phyloP scores from a whole-genome alignment of 2,329 filamentous ascomycete genomes.

The Pestalotiopsis sp. region DNA sequence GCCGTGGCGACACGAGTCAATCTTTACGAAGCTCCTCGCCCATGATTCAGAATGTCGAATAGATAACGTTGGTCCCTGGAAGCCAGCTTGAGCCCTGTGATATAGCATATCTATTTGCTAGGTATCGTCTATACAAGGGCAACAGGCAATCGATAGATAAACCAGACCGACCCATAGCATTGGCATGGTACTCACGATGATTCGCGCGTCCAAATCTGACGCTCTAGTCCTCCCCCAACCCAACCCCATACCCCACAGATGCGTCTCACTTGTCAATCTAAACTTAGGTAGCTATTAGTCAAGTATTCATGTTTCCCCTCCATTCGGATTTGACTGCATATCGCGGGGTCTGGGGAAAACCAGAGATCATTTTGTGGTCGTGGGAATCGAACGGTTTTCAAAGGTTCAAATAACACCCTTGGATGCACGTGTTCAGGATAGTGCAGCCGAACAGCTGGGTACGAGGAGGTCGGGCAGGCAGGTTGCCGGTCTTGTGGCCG shows the following conservation, averaged over 20 bases:
- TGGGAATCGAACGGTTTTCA: background rate
- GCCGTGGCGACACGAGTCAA: background rate
- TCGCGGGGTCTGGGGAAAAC: background rate
- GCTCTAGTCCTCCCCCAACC: background rate
- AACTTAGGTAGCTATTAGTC: background rate
- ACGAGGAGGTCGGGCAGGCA: background rate
- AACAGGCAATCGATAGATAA: too few species aligned
- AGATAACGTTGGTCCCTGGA: background rate
- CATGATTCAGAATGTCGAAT: background rate
- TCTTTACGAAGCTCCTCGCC: background rate
- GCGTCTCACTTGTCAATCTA: conserved; percentile 1
- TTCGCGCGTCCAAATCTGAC: background rate
- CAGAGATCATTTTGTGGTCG: background rate
- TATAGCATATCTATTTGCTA: background rate
- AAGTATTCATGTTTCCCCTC: background rate
- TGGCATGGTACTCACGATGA: background rate
- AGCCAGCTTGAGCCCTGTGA: background rate
- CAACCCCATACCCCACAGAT: conserved; percentile 1
- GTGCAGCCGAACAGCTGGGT: background rate
- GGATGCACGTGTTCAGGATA: background rate
- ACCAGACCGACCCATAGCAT: too few species aligned
- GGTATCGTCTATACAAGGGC: background rate
- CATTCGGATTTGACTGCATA: background rate
- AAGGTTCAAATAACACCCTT: background rate
- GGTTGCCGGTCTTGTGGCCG: background rate